Evolutionary conservation across 192 early-diverging fungal genomes (phyloP), one percentile per base, ranked within the genome.

Genomic region (Linnemannia exigua): DNA sequence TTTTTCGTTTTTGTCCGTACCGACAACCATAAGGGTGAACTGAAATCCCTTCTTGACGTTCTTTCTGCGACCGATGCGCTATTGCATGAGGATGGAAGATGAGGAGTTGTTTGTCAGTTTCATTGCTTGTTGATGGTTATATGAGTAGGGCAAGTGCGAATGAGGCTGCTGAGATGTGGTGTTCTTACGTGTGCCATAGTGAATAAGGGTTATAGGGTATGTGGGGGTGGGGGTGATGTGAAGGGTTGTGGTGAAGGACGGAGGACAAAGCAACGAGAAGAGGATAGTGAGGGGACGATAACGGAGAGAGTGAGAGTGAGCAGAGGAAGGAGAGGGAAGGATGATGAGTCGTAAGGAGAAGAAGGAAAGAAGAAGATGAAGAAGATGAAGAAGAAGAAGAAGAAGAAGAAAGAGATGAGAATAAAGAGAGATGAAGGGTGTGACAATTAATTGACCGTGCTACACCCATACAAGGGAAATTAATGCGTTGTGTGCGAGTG

Each of bases 21-120:
- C 98, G 74, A 96, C 96, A 58, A 98, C 95, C 97, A 99, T 99
- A 68, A 99, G 88, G 90, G 97, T 99, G 91, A 99, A 98, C 81
- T 95, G 94, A 79, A 99, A 94, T 72, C 97, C 98, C 90, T 98
- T 98, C 88, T 97, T 98, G 78, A 95, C 95, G 79, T 96, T 97
- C 92, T 99, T 99, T 91, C 97, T 89, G 79, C 88, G 88, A 63
- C 88, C 88, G 47, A 84, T 84, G 79, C 78, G 81, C 82, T 83
- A 83, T 84, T 73, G 8, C 28, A 31, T 63, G 50, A 74, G 48
- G 70, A 58, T 28, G n/a, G 58, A 67, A 44, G 28, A 31, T 36
- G 77, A 36, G 33, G 41, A 28, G 25, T 14, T n/a, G 6, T n/a
- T 5, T 36, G 38, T 41, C 67, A 69, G 67, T 36, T 8, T 17